Percentiles rank a stretch among this genome's conserved stretches.
Evolutionary conservation across 257 asterid species (phyloP).

Genomic region (Jaltomata sinuosa): DNA sequence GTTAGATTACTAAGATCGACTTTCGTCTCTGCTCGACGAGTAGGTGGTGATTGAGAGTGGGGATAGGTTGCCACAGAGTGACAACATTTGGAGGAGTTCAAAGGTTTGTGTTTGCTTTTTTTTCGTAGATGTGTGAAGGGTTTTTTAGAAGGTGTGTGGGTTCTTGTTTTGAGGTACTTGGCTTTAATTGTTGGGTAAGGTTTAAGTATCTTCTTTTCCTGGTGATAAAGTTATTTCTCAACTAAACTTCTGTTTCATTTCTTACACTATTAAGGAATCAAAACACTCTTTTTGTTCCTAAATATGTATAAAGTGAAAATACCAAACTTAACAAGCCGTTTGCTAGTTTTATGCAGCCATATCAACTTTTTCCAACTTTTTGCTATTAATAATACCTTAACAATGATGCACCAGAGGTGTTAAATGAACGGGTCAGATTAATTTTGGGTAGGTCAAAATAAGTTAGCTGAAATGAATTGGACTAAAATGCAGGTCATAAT

Average conservation of each 20-base stretch:
- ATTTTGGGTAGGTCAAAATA: no score
- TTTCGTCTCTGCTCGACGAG: neutral
- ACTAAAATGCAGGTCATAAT: no score
- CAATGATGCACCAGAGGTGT: neutral
- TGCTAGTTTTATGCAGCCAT: neutral
- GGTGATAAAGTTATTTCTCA: slow-evolving; percentile 39
- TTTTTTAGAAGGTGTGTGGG: slow-evolving; percentile 10
- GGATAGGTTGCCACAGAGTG: neutral
- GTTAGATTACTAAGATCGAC: neutral
- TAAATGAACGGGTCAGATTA: no score
- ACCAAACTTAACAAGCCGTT: slow-evolving; percentile 18
- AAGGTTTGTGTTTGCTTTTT: neutral
- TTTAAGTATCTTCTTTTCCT: slow-evolving; percentile 78
- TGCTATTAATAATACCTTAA: neutral
- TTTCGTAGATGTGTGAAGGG: neutral
- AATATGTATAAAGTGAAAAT: slow-evolving; percentile 14
- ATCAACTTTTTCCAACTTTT: neutral
- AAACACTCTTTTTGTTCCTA: neutral
- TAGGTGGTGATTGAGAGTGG: neutral
- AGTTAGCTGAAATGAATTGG: no score
- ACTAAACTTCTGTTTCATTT: neutral
- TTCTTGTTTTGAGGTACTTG: slow-evolving; percentile 29
- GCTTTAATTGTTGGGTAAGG: slow-evolving; percentile 51
- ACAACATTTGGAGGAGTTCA: slow-evolving; percentile 9
- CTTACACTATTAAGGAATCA: neutral